Percentiles rank a stretch among this genome's conserved stretches.
These are phyloP conservation scores for Penicillium bialowiezense DNA, from an alignment of 495 filamentous ascomycete species.

Conservation along the genomic window DNA sequence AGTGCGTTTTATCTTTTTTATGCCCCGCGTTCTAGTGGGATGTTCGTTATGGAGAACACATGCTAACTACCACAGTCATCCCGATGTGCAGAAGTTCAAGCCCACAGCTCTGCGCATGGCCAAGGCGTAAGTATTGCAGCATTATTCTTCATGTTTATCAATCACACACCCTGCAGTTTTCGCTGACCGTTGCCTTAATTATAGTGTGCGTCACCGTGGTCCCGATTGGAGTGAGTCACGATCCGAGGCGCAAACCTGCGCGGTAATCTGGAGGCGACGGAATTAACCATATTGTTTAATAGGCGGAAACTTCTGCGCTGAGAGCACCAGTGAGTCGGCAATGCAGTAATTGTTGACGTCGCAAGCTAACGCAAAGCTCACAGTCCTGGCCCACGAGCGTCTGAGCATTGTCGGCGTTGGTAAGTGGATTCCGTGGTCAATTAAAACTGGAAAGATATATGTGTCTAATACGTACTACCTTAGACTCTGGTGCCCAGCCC, in stretches of 20 bases:
- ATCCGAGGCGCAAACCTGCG: slow-evolving; percentile 7
- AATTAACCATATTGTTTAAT: slow-evolving; percentile 18
- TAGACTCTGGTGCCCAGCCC: slow-evolving; percentile 93
- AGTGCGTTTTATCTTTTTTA: slow-evolving; percentile 50
- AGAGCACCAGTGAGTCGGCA: slow-evolving; percentile 75
- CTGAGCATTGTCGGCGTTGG: slow-evolving; percentile 97
- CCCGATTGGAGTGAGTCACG: slow-evolving; percentile 94
- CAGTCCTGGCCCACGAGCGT: slow-evolving; percentile 96
- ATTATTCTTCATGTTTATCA: no score
- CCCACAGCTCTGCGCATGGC: slow-evolving; percentile 91
- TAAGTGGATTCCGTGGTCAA: slow-evolving; percentile 44
- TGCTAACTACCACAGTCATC: slow-evolving; percentile 62
- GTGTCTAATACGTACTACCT: slow-evolving; percentile 14
- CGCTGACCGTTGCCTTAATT: slow-evolving; percentile 15
- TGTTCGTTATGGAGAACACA: slow-evolving; percentile 5
- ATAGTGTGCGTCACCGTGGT: slow-evolving; percentile 88
- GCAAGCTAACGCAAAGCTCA: slow-evolving; percentile 27
- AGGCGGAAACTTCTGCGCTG: slow-evolving; percentile 87
- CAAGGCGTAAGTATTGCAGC: slow-evolving; percentile 71
- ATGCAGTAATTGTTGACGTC: neutral
- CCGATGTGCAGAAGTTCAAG: slow-evolving; percentile 96
- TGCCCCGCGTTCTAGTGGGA: slow-evolving; percentile 7
- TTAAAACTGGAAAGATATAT: neutral
- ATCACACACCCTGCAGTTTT: slow-evolving; percentile 23
- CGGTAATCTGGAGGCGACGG: neutral